Percentiles rank a stretch among this genome's conserved stretches.
Conservation (phyloP, 331 rosid genomes). For the Arachis monticola region DNA sequence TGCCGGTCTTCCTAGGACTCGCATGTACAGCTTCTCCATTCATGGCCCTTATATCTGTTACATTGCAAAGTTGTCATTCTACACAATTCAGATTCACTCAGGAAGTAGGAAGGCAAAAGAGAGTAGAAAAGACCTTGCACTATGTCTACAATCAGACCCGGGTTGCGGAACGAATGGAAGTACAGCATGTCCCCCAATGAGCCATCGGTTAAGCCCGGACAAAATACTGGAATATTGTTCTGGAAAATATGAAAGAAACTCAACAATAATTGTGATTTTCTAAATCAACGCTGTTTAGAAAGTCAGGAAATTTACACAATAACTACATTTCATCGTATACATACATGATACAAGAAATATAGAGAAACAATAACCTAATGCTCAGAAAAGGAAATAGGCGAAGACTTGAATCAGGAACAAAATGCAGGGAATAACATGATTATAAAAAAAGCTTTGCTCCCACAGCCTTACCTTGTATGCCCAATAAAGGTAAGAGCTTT, state of each 20-base stretch:
- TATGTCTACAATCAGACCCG: constrained; percentile 79
- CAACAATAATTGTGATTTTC: neutral
- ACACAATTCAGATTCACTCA: neutral
- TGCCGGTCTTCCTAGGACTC: constrained; percentile 87
- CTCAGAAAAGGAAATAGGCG: neutral
- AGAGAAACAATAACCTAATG: constrained; percentile 2
- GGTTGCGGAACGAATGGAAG: constrained; percentile 81
- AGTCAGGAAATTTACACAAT: constrained; percentile 1
- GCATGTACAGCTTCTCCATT: constrained; percentile 95
- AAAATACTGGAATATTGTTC: constrained; percentile 89
- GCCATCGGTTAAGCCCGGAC: constrained; percentile 93
- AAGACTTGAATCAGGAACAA: constrained; percentile 19
- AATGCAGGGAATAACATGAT: constrained; percentile 5
- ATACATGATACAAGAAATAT: constrained; percentile 6
- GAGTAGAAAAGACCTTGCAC: constrained; percentile 65
- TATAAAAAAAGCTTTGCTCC: constrained; percentile 20
- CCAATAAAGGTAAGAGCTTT: constrained; percentile 90
- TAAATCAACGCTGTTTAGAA: neutral
- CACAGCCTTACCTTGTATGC: constrained; percentile 72
- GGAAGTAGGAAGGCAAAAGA: constrained; percentile 25
- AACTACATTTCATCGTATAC: neutral
- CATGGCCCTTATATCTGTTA: constrained; percentile 85
- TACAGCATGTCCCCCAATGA: constrained; percentile 94
- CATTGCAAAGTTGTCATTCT: constrained; percentile 35
- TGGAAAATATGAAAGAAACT: constrained; percentile 42